A percentile compares a stretch with the other conserved stretches of the same genome.
Evolutionary conservation across 441 rosid genomes (phyloP).

Genomic region (Jatropha podagrica): DNA sequence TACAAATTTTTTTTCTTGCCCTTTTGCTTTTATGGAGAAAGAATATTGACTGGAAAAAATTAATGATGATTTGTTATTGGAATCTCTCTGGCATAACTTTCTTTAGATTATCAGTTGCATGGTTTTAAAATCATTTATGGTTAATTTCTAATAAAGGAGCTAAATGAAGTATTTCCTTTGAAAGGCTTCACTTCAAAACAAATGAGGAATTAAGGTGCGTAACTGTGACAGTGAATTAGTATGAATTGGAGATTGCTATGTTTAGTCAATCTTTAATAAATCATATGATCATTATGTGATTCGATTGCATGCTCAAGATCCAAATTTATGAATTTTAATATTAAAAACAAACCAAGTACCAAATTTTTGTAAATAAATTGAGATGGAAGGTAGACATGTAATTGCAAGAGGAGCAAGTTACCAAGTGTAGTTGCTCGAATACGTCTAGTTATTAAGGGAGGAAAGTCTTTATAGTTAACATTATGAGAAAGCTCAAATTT

Average conservation of each 20-base stretch:
- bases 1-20: background rate
- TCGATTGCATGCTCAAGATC: background rate
- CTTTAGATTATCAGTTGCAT: background rate
- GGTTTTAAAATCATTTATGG: background rate
- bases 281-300: background rate
- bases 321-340: background rate
- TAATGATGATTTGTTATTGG: constrained; percentile 11
- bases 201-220: too few species aligned
- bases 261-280: background rate
- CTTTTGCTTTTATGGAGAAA: constrained; percentile 13
- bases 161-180: background rate
- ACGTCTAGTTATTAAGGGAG: background rate
- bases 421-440: background rate
- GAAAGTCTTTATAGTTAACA: background rate
- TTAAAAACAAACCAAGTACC: background rate
- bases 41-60: background rate
- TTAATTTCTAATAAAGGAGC: background rate
- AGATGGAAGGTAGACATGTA: background rate
- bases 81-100: constrained; percentile 14
- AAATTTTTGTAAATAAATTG: background rate
- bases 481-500: too few species aligned
- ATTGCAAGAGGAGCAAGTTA: too few species aligned
- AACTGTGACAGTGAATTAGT: background rate
- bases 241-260: background rate
- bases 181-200: background rate